Evolutionary conservation across 2,329 filamentous ascomycete genomes (phyloP), one percentile per base, ranked within the genome.

Genomic region (Diaporthe destruens): DNA sequence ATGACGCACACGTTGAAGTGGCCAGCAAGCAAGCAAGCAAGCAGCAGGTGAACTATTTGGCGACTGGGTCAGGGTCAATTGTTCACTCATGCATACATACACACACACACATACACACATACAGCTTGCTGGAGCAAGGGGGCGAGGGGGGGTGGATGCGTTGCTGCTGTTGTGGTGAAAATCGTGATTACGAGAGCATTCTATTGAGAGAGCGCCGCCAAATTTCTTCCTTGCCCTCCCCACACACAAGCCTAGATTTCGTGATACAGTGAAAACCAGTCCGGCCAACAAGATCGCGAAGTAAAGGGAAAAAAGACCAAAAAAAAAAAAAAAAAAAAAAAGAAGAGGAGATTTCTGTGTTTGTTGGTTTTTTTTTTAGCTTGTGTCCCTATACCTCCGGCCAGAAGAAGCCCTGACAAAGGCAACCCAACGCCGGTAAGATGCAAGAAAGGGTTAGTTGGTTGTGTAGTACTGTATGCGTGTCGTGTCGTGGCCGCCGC

Each of bases 151-250:
- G 23, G 18, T 51, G 7, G 32, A 8, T 66, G 36, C 18, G 32
- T 66, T 42, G 14, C 20, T 25, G 32, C 53, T 6, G 39, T 42
- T 42, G 47, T 66, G 61, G 61, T 66, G 61, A 66, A 53, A 66
- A 66, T 53, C 61, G 61, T 66, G 32, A 66, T 66, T 66, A 66
- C 61, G 61, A 66, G 61, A 66, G 61, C 61, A 66, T 66, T 66
- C 61, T 66, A 66, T 66, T 66, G 32, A 66, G 32, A 65, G 61
- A 65, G 61, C 61, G 36, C 47, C 61, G 8, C 32, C 61, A 53
- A 39, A 12, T 53, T 39, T 53, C 32, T 39, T 53, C n/a, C 32
- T 18, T 42, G 8, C 11, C 39, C 39, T 3, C n/a, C 32, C 47
- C 61, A 47, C 11, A 47, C 11, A 39, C 36, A 39, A 39, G 11